These are phyloP conservation scores for Candida wancherniae DNA, from an alignment of 805 yeast species.

Conservation along the genomic window DNA sequence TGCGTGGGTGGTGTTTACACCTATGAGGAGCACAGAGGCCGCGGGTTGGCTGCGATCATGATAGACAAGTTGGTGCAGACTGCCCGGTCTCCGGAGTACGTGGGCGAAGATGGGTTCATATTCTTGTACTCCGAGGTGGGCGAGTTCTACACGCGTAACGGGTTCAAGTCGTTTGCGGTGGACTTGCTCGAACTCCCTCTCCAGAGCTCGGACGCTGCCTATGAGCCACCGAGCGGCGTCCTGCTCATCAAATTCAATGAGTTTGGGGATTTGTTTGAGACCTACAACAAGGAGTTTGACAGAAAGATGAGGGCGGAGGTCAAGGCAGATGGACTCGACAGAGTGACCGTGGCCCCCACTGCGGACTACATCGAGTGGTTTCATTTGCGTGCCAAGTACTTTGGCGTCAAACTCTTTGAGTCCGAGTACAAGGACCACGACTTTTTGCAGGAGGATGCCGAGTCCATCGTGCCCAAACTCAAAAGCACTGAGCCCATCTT, in stretches of 20 bases:
- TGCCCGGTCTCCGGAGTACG: constrained; percentile 15
- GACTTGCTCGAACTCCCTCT: constrained; percentile 27
- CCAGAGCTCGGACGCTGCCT: background rate
- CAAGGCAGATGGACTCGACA: constrained; percentile 24
- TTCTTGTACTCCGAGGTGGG: constrained; percentile 42
- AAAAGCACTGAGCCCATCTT: constrained; percentile 22
- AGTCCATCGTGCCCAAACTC: constrained; percentile 17
- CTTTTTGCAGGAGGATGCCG: constrained; percentile 8
- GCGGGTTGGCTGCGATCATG: constrained; percentile 38
- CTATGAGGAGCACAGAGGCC: constrained; percentile 31
- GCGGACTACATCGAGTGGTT: constrained; percentile 36
- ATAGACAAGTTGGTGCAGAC: constrained; percentile 30
- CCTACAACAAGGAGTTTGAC: constrained; percentile 19
- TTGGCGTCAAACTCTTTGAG: constrained; percentile 14
- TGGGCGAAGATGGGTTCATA: constrained; percentile 31
- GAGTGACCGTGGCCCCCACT: constrained; percentile 28
- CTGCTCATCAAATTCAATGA: constrained; percentile 26
- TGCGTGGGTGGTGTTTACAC: constrained; percentile 42
- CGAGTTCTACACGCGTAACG: constrained; percentile 35
- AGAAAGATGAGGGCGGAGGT: constrained; percentile 17
- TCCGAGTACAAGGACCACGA: constrained; percentile 2
- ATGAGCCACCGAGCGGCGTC: constrained; percentile 2
- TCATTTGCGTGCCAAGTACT: constrained; percentile 36
- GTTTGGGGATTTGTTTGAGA: constrained; percentile 22
- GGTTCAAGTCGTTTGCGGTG: constrained; percentile 36